phyloP scores from a whole-genome alignment of 108 stramenopile genomes.

The Nitzschia sp. region DNA sequence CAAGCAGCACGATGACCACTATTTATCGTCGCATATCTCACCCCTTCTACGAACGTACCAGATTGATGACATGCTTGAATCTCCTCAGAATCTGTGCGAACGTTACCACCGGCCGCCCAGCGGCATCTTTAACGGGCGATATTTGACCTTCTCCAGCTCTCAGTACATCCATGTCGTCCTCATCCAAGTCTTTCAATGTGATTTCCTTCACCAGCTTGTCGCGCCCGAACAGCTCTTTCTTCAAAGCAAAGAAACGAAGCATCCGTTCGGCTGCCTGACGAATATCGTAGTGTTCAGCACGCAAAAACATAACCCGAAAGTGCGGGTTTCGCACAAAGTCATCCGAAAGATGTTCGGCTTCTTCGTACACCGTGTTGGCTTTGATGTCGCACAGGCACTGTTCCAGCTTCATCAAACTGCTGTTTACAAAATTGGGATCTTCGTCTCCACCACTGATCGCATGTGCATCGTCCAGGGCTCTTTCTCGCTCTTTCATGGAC shows the following conservation, averaged over 20 bases:
- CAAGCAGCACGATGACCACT: no score
- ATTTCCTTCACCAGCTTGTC: constrained; percentile 24
- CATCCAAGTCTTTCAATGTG: constrained; percentile 6
- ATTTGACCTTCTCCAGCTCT: constrained; percentile 5
- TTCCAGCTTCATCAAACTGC: background rate
- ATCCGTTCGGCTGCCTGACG: constrained; percentile 24
- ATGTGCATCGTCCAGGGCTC: constrained; percentile 29
- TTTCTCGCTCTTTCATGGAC: constrained; percentile 27
- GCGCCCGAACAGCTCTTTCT: constrained; percentile 34
- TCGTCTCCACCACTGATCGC: constrained; percentile 11
- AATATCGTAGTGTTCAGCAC: constrained; percentile 35
- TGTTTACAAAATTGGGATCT: constrained; percentile 9
- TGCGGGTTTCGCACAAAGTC: constrained; percentile 15
- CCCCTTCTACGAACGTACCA: no score
- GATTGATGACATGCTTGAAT: background rate
- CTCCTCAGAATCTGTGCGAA: constrained; percentile 3
- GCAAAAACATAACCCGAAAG: constrained; percentile 38
- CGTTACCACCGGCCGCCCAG: background rate
- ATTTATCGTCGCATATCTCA: no score
- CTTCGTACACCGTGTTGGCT: background rate
- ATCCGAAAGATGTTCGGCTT: background rate
- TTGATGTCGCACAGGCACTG: background rate
- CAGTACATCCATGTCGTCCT: constrained; percentile 1
- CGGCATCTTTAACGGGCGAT: constrained; percentile 13
- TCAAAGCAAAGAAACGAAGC: constrained; percentile 23